These are phyloP conservation scores for Pseudohyphozyma bogoriensis DNA, from an alignment of 768 basidiomycete species.

Conservation along the genomic window DNA sequence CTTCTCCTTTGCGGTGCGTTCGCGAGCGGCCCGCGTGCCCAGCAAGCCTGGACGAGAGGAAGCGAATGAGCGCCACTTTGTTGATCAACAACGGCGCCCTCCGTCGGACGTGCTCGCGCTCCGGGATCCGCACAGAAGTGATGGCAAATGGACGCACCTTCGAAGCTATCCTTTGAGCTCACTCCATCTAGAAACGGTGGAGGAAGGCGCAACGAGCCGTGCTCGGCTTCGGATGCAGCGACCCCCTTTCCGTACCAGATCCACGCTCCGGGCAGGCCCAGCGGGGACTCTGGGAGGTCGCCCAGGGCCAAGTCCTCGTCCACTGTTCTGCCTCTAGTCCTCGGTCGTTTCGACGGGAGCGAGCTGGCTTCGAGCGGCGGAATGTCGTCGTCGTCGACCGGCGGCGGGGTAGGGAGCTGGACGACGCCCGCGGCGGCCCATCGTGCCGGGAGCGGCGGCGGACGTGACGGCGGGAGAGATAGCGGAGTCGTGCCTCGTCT, in stretches of 20 bases:
- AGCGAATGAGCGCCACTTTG: background rate
- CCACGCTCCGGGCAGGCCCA: background rate
- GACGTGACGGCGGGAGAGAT: too few relatives aligned
- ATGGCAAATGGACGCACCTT: background rate
- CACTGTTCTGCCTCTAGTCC: background rate
- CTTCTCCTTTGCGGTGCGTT: background rate
- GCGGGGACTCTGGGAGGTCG: background rate
- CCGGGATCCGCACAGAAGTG: too few relatives aligned
- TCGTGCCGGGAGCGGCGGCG: too few relatives aligned
- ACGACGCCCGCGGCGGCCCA: too few relatives aligned
- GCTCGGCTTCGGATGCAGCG: too few relatives aligned
- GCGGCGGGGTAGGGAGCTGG: too few relatives aligned
- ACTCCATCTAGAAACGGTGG: conserved; percentile 7
- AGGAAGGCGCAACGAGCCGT: conserved; percentile 1
- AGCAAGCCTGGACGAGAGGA: background rate
- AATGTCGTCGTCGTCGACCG: background rate
- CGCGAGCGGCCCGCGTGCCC: conserved; percentile 2
- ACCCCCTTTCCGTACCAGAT: background rate
- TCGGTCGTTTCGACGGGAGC: background rate
- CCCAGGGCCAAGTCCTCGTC: too few relatives aligned
- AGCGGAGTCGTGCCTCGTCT: too few relatives aligned
- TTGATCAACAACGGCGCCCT: background rate
- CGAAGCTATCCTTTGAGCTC: background rate
- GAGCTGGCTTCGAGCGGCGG: background rate
- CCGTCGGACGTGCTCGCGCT: background rate